Base-by-base conservation (phyloP, 192 early-diverging fungal species). In the Lobosporangium transversale region DNA sequence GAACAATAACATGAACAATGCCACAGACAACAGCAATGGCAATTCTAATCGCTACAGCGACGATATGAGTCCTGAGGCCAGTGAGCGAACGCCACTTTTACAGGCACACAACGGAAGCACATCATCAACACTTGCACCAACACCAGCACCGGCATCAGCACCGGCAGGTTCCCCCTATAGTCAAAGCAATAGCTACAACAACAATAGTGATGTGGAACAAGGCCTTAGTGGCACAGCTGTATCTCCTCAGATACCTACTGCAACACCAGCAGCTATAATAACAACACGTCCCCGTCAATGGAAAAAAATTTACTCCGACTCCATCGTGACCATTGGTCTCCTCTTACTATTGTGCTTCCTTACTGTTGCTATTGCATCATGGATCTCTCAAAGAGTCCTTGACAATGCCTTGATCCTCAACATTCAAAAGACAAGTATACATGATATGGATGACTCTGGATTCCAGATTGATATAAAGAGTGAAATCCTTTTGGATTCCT, bases 401-500 rank as follows among this genome's bases (percentile, higher is more conserved):
- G 73, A 76, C 48, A 36, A 42, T 14, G 73, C 64, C 7, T 32
- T 76, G 59, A 59, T 67, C 10, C 58, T 76, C 17, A 59, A 76
- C 40, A 76, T 76, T 24, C 58, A 76, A 26, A 35, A 56, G 52
- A 56, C 65, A 32, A 54, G 57, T 21, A 76, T 76, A 11, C 43
- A 58, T 12, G 64, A 76, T 4, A 58, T 67, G 65, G 73, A 76
- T 31, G 29, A 76, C 17, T 52, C 73, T 11, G 73, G 73, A 40
- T 76, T 76, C 54, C 73, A 76, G 53, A 58, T 76, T 36, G 43
- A 31, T 37, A 53, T 76, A 44, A 15, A 57, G 47, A 67, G 63
- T 14, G 62, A 58, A 12, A 35, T 76, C 8, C 36, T 45, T 18
- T 57, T 76, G 3, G 73, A 76, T 44, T 20, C 64, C 11, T 1